Evolutionary conservation across 2,329 filamentous ascomycete species (phyloP).

Genomic region (Colletotrichum tropicicola): DNA sequence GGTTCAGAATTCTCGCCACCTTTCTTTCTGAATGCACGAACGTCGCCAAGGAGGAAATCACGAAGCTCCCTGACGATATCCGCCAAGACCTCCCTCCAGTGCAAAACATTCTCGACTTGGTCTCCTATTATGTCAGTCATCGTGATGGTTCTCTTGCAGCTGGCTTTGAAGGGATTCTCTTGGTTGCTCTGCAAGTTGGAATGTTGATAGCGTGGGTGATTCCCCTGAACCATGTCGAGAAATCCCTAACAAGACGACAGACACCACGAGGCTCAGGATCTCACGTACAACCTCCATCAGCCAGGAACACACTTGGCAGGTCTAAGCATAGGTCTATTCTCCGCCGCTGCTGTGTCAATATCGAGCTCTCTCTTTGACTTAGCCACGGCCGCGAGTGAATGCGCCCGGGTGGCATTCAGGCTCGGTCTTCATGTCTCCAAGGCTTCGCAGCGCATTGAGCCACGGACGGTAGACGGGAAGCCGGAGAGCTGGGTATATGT

Average conservation of each 20-base stretch:
- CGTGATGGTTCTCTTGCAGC: background rate
- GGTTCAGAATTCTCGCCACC: background rate
- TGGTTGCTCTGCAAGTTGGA: background rate
- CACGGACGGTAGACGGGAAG: slow-evolving; percentile 36
- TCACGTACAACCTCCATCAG: background rate
- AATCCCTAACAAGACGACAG: background rate
- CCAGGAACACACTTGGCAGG: slow-evolving; percentile 45
- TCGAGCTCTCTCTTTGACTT: slow-evolving; percentile 49
- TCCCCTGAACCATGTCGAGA: background rate
- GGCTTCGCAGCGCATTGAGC: slow-evolving; percentile 51
- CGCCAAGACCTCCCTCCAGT: too few relatives aligned
- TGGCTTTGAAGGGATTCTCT: background rate
- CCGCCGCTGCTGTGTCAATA: slow-evolving; percentile 50
- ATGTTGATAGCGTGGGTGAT: background rate
- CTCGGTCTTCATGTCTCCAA: slow-evolving; percentile 53
- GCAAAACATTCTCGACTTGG: background rate
- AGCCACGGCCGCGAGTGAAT: slow-evolving; percentile 49
- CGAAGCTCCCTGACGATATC: background rate
- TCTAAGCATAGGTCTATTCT: slow-evolving; percentile 54
- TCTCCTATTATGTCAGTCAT: background rate
- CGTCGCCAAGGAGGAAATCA: background rate
- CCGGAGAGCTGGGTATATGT: slow-evolving; percentile 53
- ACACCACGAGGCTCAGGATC: background rate
- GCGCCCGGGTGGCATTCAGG: slow-evolving; percentile 53
- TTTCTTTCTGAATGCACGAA: background rate